Evolutionary conservation across 805 yeast species (phyloP).

Genomic region (Lachancea sp.): DNA sequence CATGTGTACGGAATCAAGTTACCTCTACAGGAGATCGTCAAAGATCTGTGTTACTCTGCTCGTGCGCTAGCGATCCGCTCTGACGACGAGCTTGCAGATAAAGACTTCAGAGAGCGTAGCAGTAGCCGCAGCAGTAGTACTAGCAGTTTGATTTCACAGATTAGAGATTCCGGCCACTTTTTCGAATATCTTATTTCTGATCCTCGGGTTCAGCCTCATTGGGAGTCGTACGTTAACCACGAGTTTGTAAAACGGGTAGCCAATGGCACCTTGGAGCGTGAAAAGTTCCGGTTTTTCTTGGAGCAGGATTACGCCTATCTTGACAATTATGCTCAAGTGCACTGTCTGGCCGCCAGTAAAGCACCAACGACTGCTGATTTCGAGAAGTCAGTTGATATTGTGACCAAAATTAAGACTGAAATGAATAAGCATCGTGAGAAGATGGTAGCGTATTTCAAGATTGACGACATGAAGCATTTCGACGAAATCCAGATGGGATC

Average conservation of each 20-base stretch:
- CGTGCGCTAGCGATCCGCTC: slow-evolving; percentile 9
- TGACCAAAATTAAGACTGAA: slow-evolving; percentile 49
- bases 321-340: slow-evolving; percentile 60
- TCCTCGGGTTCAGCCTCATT: slow-evolving; percentile 45
- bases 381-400: slow-evolving; percentile 43
- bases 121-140: slow-evolving; percentile 2
- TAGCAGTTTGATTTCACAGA: slow-evolving; percentile 6
- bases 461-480: slow-evolving; percentile 41
- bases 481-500: slow-evolving; percentile 42
- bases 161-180: slow-evolving; percentile 26
- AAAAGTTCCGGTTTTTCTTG: slow-evolving; percentile 46
- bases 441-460: slow-evolving; percentile 35
- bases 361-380: slow-evolving; percentile 51
- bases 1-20: slow-evolving; percentile 43
- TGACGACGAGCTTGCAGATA: not conserved
- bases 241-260: slow-evolving; percentile 54
- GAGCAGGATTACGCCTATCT: slow-evolving; percentile 64
- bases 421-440: slow-evolving; percentile 49
- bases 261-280: slow-evolving; percentile 41
- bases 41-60: slow-evolving; percentile 30
- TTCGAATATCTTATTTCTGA: slow-evolving; percentile 49
- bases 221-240: slow-evolving; percentile 58
- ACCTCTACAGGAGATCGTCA: slow-evolving; percentile 33
- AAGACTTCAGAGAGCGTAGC: slow-evolving; percentile 1
- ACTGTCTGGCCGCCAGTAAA: slow-evolving; percentile 54